Evolutionary conservation across 768 basidiomycete genomes (phyloP).

Genomic region (Leccinum rimulosum): DNA sequence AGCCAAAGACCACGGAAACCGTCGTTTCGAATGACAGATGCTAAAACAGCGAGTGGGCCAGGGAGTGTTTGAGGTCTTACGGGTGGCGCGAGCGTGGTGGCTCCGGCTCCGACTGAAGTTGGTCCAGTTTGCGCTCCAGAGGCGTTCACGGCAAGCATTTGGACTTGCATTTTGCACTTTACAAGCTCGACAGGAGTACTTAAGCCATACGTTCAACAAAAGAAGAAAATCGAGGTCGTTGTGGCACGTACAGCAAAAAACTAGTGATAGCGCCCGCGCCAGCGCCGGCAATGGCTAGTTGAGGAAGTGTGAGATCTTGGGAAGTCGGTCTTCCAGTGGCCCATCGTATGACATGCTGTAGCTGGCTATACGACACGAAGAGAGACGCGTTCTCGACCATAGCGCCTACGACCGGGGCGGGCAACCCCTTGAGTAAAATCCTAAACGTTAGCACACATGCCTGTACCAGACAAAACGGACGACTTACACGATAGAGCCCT

Average conservation of each 20-base stretch:
- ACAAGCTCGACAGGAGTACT: slow-evolving; percentile 94
- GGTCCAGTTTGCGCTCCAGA: slow-evolving; percentile 18
- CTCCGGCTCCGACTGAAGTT: slow-evolving; percentile 12
- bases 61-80: slow-evolving; percentile 41
- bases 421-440: slow-evolving; percentile 64
- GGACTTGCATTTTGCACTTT: slow-evolving; percentile 98
- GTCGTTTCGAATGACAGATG: slow-evolving; percentile 55
- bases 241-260: slow-evolving; percentile 70
- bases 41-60: slow-evolving; percentile 71
- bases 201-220: neutral
- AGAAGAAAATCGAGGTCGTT: neutral
- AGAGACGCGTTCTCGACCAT: slow-evolving; percentile 90
- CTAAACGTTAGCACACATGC: neutral
- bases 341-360: slow-evolving; percentile 59
- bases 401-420: slow-evolving; percentile 87
- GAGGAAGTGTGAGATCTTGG: slow-evolving; percentile 54
- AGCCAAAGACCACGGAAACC: slow-evolving; percentile 93
- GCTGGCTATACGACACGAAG: slow-evolving; percentile 82
- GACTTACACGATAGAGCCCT: slow-evolving; percentile 82
- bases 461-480: neutral
- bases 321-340: slow-evolving; percentile 33
- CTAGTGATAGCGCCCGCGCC: slow-evolving; percentile 87
- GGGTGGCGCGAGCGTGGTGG: slow-evolving; percentile 12
- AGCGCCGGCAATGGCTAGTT: slow-evolving; percentile 77
- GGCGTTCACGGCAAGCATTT: slow-evolving; percentile 56